Evolutionary conservation across 1,284 basidiomycete genomes (phyloP).

Genomic region (Inonotus hispidus): DNA sequence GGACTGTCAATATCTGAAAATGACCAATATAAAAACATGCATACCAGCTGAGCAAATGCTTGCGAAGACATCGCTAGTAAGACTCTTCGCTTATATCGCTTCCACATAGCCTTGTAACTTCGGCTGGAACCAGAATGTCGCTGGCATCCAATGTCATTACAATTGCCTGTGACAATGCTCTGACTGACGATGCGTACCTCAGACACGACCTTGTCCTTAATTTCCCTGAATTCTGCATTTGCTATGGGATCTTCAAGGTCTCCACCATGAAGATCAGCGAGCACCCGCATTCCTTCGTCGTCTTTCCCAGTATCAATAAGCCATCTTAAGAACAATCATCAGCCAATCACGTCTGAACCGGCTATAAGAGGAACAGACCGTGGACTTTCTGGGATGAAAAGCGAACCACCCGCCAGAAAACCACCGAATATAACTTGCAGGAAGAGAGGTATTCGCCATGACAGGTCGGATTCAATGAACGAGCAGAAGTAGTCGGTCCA

Average conservation of each 20-base stretch:
- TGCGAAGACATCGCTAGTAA: conserved; percentile 96
- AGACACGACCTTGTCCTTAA: conserved; percentile 80
- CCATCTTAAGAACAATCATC: conserved; percentile 51
- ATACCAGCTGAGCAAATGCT: conserved; percentile 88
- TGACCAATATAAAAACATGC: conserved; percentile 24
- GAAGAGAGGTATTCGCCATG: conserved; percentile 83
- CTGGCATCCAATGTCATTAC: conserved; percentile 30
- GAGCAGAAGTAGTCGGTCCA: conserved; percentile 97
- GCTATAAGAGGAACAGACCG: conserved; percentile 41
- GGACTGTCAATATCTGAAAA: neutral
- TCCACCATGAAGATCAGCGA: conserved; percentile 88
- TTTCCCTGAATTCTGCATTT: conserved; percentile 85
- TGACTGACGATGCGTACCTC: conserved; percentile 49
- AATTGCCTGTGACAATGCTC: neutral
- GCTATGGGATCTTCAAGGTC: conserved; percentile 71
- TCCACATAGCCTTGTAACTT: conserved; percentile 85
- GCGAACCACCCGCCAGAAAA: conserved; percentile 77
- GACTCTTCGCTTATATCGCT: conserved; percentile 82
- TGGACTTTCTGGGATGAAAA: conserved; percentile 91
- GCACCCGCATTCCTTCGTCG: conserved; percentile 79
- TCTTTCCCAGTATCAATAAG: conserved; percentile 89
- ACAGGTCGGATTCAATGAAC: conserved; percentile 74
- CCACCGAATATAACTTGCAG: conserved; percentile 85
- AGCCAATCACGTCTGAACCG: neutral
- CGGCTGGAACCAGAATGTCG: conserved; percentile 72